Conservation (phyloP, 192 early-diverging fungal genomes). For the Backusella macrospora region DNA sequence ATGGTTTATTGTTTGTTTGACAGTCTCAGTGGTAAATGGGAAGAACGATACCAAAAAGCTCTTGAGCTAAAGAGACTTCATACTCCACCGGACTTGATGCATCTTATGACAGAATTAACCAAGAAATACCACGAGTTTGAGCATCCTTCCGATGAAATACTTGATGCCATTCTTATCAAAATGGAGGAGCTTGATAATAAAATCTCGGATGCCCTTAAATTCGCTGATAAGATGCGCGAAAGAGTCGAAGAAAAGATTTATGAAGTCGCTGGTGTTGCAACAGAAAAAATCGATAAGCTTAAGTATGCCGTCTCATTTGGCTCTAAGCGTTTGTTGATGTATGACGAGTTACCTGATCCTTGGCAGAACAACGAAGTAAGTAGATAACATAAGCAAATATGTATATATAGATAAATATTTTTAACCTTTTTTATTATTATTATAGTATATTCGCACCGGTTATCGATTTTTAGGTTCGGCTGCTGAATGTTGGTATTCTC, state of each 20-base stretch:
- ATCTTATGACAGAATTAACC: conserved; percentile 43
- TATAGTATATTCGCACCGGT: conserved; percentile 43
- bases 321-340: conserved; percentile 53
- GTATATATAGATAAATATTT: background rate
- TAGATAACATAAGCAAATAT: background rate
- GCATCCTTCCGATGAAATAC: conserved; percentile 34
- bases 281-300: conserved; percentile 45
- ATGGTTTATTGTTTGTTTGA: conserved; percentile 26
- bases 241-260: conserved; percentile 34
- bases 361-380: conserved; percentile 56
- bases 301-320: conserved; percentile 51
- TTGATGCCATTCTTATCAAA: conserved; percentile 33
- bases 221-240: conserved; percentile 31
- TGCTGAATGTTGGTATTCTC: conserved; percentile 57
- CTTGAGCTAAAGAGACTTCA: conserved; percentile 19
- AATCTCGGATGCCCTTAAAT: conserved; percentile 30
- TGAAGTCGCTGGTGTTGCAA: conserved; percentile 31
- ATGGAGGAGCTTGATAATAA: conserved; percentile 42
- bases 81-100: conserved; percentile 47
- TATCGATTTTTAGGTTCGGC: conserved; percentile 61
- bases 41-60: background rate
- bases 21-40: conserved; percentile 30
- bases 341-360: conserved; percentile 59
- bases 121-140: conserved; percentile 55
- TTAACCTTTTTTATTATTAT: background rate